phyloP scores from a whole-genome alignment of 2,329 filamentous ascomycete genomes.

The Lojkania enalia region DNA sequence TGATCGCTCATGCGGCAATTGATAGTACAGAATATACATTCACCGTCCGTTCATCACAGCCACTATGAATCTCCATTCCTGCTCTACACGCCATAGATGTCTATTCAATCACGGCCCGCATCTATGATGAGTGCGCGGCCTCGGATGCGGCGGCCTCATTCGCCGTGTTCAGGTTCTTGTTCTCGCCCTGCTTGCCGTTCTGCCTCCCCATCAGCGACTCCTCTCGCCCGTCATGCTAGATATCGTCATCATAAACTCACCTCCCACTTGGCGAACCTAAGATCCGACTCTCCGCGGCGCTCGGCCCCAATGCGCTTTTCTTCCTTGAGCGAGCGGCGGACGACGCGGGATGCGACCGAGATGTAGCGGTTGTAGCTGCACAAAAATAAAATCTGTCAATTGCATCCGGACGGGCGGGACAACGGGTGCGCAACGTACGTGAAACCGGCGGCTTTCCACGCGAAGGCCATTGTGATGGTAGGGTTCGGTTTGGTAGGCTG shows the following conservation, averaged over 20 bases:
- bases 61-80: background rate
- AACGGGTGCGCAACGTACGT: conserved; percentile 66
- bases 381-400: conserved; percentile 34
- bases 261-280: conserved; percentile 93
- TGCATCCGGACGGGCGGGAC: conserved; percentile 20
- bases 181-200: conserved; percentile 95
- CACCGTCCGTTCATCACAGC: conserved; percentile 10
- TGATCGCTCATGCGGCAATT: conserved; percentile 27
- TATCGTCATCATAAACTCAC: conserved; percentile 60
- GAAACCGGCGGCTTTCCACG: conserved; percentile 97
- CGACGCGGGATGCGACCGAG: conserved; percentile 87
- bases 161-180: conserved; percentile 68
- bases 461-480: conserved; percentile 81
- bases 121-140: conserved; percentile 47
- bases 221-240: conserved; percentile 2
- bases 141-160: conserved; percentile 55
- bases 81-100: no score
- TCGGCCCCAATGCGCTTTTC: conserved; percentile 85
- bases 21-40: conserved; percentile 46
- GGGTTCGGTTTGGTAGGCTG: conserved; percentile 23
- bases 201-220: conserved; percentile 50
- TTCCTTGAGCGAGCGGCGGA: conserved; percentile 97
- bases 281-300: conserved; percentile 84
- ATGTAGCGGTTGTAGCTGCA: conserved; percentile 99
- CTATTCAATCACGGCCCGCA: no score